Evolutionary conservation across 2,329 filamentous ascomycete species (phyloP), one percentile per base, ranked within the genome.

Genomic region (Neonectria sp.): DNA sequence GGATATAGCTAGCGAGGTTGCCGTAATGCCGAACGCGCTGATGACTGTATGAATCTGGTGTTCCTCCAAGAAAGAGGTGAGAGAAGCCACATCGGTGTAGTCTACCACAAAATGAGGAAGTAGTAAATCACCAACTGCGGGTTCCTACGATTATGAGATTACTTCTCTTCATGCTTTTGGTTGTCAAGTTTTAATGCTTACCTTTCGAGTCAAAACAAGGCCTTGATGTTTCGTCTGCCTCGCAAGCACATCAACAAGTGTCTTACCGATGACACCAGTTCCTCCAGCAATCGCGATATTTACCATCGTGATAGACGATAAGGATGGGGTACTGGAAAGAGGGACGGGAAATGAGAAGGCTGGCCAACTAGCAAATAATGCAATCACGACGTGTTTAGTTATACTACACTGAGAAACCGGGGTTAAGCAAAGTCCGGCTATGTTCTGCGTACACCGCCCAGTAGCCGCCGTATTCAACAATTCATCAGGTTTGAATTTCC

Each of bases 71-170:
- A 60, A 29, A 2, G 31, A 8, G 2, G 57, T 60, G 21, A 60
- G 35, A 9, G 57, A 43, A 8, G 33, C 46, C 1, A 60, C 46
- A 15, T 45, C 15, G 9, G 13, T 31, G n/a, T 60, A 60, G 45
- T 60, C 57, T 15, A 60, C 57, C 15, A 60, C 57, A 21, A 60
- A 45, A 8, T 60, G 46, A 33, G 46, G 46, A 24, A 59, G 43
- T 15, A 31, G n/a, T n/a, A 51, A 15, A 6, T 37, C 25, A 15
- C 8, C 21, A n/a, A n/a, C 13, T 15, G 9, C 15, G 9, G 46
- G 57, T 31, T 60, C 46, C 46, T 59, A 29, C 17, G 5, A 24
- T 33, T 11, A 33, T 11, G 17, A 7, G 11, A 13, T 35, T 11
- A 12, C 3, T 13, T 15, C 8, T 13, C 3, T 24, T 13, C 12